phyloP scores from a whole-genome alignment of 2,329 filamentous ascomycete genomes.

The Fusarium graminum region DNA sequence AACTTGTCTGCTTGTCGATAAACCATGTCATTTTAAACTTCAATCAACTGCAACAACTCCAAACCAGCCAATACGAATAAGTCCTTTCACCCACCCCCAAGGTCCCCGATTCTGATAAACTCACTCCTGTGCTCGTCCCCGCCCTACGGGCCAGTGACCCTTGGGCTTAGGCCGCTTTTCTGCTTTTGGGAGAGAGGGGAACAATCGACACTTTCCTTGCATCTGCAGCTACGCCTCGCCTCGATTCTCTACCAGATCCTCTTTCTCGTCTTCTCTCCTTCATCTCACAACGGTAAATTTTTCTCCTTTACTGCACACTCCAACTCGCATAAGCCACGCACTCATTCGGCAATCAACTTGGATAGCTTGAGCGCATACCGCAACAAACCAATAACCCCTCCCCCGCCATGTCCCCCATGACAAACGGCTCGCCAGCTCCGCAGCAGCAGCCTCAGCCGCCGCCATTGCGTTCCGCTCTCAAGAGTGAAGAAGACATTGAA shows the following conservation, averaged over 20 bases:
- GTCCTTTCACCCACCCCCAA: conserved; percentile 35
- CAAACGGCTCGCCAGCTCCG: conserved; percentile 35
- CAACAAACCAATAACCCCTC: conserved; percentile 7
- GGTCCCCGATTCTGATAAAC: conserved; percentile 42
- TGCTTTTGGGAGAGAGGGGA: conserved; percentile 38
- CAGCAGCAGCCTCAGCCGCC: conserved; percentile 40
- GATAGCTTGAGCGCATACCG: background rate
- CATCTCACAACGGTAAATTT: conserved; percentile 27
- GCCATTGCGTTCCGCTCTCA: conserved; percentile 60
- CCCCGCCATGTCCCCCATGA: conserved; percentile 49
- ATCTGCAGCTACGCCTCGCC: conserved; percentile 44
- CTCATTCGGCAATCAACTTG: background rate
- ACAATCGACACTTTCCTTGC: conserved; percentile 42
- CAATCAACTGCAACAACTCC: conserved; percentile 26
- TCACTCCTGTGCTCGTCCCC: conserved; percentile 33
- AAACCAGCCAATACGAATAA: conserved; percentile 36
- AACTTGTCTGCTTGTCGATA: conserved; percentile 1
- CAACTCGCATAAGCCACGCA: background rate
- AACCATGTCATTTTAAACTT: conserved; percentile 32
- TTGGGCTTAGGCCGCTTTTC: conserved; percentile 33
- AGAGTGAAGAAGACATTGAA: conserved; percentile 59
- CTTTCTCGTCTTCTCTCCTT: conserved; percentile 9
- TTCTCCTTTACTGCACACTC: conserved; percentile 7
- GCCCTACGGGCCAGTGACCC: conserved; percentile 22
- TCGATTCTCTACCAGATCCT: conserved; percentile 37